phyloP scores from a whole-genome alignment of 148 eudicot species.

The Chenopodium formosanum region DNA sequence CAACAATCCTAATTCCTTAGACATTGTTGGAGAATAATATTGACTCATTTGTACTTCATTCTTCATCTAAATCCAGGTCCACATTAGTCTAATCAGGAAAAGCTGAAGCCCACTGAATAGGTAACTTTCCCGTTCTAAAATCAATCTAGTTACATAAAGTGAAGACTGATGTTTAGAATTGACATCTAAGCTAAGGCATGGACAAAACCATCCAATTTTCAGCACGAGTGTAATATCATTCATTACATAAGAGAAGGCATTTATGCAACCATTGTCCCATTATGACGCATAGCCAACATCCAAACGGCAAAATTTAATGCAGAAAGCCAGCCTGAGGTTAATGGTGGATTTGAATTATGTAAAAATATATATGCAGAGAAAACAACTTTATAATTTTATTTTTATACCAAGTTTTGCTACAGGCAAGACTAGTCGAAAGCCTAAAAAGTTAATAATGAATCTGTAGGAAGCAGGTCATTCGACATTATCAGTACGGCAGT shows the following conservation, averaged over 20 bases:
- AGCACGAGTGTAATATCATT: slow-evolving; percentile 2
- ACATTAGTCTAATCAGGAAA: slow-evolving; percentile 18
- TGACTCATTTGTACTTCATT: neutral
- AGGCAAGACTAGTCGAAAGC: neutral
- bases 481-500: neutral
- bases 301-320: slow-evolving; percentile 21
- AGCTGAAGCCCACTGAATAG: slow-evolving; percentile 10
- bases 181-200: neutral
- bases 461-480: neutral
- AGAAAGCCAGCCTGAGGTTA: slow-evolving; percentile 1
- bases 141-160: neutral
- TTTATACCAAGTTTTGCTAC: neutral
- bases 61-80: slow-evolving; percentile 20
- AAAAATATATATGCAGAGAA: neutral
- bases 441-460: neutral
- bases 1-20: neutral
- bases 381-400: neutral
- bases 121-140: neutral
- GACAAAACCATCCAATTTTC: neutral
- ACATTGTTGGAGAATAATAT: neutral
- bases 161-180: slow-evolving; percentile 8
- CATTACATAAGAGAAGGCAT: neutral
- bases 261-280: slow-evolving; percentile 8
- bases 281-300: neutral
- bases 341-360: slow-evolving; percentile 7